phyloP scores from a whole-genome alignment of 768 basidiomycete species.

The Leccinellum albellum region DNA sequence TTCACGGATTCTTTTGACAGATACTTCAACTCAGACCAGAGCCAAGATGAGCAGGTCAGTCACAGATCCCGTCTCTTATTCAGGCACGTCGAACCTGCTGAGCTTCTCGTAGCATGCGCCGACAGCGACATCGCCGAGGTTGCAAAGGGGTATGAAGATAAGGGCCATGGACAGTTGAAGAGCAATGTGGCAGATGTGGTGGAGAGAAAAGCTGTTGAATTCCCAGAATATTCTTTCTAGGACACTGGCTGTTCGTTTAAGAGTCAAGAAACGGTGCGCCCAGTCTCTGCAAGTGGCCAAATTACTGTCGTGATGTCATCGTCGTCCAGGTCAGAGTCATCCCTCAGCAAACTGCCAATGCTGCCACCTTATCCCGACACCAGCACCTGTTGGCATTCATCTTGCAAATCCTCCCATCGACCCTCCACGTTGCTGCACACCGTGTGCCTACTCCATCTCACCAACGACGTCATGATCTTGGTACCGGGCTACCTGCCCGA shows the following conservation, averaged over 20 bases:
- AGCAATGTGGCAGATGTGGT: conserved; percentile 70
- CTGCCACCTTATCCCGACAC: conserved; percentile 58
- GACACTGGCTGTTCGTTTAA: conserved; percentile 66
- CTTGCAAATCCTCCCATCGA: conserved; percentile 73
- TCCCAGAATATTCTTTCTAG: conserved; percentile 62
- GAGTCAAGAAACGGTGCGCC: conserved; percentile 75
- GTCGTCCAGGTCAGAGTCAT: conserved; percentile 24
- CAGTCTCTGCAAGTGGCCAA: neutral
- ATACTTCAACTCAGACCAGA: conserved; percentile 55
- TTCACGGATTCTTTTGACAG: conserved; percentile 86
- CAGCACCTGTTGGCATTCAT: conserved; percentile 57
- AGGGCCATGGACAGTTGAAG: conserved; percentile 70
- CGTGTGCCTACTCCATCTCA: conserved; percentile 66
- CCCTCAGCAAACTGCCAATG: conserved; percentile 51
- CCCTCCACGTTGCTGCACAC: conserved; percentile 63
- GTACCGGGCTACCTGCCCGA: conserved; percentile 59
- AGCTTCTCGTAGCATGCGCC: conserved; percentile 71
- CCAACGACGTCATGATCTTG: conserved; percentile 58
- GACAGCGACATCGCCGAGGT: conserved; percentile 42
- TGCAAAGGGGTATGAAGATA: conserved; percentile 48
- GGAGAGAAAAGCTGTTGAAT: conserved; percentile 59
- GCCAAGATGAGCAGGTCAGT: conserved; percentile 77
- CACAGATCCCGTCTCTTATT: conserved; percentile 78
- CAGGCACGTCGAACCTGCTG: conserved; percentile 81
- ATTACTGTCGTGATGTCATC: neutral